A percentile compares a stretch with the other conserved stretches of the same genome.
phyloP scores from a whole-genome alignment of 148 eudicot genomes.

The Spergularia marina region DNA sequence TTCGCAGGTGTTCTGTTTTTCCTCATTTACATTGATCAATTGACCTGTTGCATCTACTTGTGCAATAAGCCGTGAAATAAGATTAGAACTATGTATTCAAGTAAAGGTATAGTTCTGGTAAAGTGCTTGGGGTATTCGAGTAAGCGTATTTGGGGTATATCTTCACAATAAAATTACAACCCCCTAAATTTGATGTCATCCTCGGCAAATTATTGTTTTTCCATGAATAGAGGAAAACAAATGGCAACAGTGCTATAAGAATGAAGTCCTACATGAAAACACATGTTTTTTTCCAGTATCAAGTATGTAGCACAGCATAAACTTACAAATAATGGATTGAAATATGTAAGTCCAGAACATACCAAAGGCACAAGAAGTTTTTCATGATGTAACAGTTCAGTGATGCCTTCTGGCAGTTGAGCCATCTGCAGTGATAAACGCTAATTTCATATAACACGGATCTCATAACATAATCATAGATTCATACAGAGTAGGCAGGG shows the following conservation, averaged over 20 bases:
- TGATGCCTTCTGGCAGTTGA: constrained; percentile 85
- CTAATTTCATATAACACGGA: constrained; percentile 3
- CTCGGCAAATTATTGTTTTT: not conserved
- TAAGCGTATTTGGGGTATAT: too few relatives aligned
- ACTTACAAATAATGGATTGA: not conserved
- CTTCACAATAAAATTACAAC: too few relatives aligned
- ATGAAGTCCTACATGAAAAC: not conserved
- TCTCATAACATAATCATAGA: not conserved
- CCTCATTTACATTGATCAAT: too few relatives aligned
- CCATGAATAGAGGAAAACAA: not conserved
- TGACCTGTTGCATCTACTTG: too few relatives aligned
- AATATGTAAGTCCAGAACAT: constrained; percentile 26
- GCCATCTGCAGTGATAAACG: constrained; percentile 68
- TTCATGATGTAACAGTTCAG: constrained; percentile 79
- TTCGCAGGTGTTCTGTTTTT: too few relatives aligned
- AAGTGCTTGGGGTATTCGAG: too few relatives aligned
- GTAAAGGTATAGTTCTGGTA: too few relatives aligned
- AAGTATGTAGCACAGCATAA: not conserved
- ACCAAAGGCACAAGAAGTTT: constrained; percentile 78
- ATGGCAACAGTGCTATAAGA: not conserved
- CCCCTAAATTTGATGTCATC: too few relatives aligned
- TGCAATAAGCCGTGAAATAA: too few relatives aligned
- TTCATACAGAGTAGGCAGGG: constrained; percentile 5
- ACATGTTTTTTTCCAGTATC: not conserved
- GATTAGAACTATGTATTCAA: too few relatives aligned